Base-by-base conservation (phyloP, 768 basidiomycete genomes). In the Cubamyces sp. region DNA sequence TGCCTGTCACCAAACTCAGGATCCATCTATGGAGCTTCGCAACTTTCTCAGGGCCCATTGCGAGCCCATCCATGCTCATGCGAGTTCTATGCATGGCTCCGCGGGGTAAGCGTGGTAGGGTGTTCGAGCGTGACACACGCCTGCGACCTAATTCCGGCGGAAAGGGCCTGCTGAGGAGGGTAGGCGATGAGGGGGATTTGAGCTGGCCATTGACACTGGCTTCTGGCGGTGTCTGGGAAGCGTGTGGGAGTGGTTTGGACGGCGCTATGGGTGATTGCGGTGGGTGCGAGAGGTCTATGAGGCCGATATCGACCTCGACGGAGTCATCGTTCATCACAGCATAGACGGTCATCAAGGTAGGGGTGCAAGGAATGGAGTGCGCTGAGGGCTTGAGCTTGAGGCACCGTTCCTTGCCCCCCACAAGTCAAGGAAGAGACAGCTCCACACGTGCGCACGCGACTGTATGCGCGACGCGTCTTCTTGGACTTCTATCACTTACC, bases 1-100 rank as follows among this genome's bases (percentile, higher is more conserved):
- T 71, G 82, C 89, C 91, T 55, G 91, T 78, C 47, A 81, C 85
- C 50, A 92, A 79, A 16, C 86, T 80, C 57, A 89, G 71, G 1
- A 87, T 83, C 91, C 91, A 93, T 56, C 85, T 74, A 25, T 81
- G 78, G 71, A 93, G 78, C 54, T 76, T 82, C 28, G 68, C 68
- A 15, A 84, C 62, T 19, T 80, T 82, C 28, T 79, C 79, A 2
- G 73, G 67, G 19, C 85, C 77, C 41, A 90, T 78, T 5, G 77
- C 71, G 14, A 88, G 75, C 9, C 77, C 75, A 39, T 73, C 67
- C 9, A 75, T 54, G 19, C 70, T 75, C 73, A 73, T 21, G 70
- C 60, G 45, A 39, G 64, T 51, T 60, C 56, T 42, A 19, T 57
- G 62, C 45, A 60, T 37, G 3, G 67, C 54, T 18, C 51, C 53